A percentile compares a stretch with the other conserved stretches of the same genome.
phyloP scores from a whole-genome alignment of 164 flowering plant species.

The Nymphaea thermarum region DNA sequence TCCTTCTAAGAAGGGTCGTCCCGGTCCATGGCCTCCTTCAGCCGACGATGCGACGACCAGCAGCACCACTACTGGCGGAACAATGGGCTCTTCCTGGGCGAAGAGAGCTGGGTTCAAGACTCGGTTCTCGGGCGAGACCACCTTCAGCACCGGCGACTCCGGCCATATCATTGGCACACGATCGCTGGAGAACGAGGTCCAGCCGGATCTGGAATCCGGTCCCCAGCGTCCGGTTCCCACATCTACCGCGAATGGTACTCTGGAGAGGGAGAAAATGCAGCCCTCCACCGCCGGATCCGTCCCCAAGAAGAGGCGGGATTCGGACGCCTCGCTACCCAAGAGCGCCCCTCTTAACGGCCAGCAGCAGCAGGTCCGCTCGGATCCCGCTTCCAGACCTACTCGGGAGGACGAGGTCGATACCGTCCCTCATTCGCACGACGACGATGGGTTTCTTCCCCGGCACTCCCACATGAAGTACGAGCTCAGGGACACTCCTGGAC shows the following conservation, averaged over 20 bases:
- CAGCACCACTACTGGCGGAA: not conserved
- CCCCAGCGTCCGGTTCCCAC: constrained; percentile 8
- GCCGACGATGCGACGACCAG: constrained; percentile 2
- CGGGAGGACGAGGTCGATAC: constrained; percentile 39
- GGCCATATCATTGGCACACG: constrained; percentile 33
- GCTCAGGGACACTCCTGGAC: constrained; percentile 90
- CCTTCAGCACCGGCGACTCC: constrained; percentile 36
- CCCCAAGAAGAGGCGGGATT: constrained; percentile 51
- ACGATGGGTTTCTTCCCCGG: constrained; percentile 42
- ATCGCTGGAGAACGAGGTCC: constrained; percentile 13
- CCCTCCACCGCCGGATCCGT: constrained; percentile 12
- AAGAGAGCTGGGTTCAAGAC: constrained; percentile 76
- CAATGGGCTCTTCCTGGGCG: constrained; percentile 56
- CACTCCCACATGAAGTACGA: constrained; percentile 87
- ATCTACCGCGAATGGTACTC: constrained; percentile 22
- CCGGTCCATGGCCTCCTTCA: constrained; percentile 64
- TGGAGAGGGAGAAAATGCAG: constrained; percentile 15
- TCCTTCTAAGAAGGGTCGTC: constrained; percentile 43
- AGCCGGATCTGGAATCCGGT: constrained; percentile 67
- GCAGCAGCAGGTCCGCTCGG: constrained; percentile 17
- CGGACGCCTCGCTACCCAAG: constrained; percentile 21
- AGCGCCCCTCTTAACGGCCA: not conserved
- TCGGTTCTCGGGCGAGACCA: constrained; percentile 85
- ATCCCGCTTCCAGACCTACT: constrained; percentile 9
- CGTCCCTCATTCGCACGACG: constrained; percentile 42